Base-by-base conservation (phyloP, 2,329 filamentous ascomycete genomes). In the Aspergillus intermedius region DNA sequence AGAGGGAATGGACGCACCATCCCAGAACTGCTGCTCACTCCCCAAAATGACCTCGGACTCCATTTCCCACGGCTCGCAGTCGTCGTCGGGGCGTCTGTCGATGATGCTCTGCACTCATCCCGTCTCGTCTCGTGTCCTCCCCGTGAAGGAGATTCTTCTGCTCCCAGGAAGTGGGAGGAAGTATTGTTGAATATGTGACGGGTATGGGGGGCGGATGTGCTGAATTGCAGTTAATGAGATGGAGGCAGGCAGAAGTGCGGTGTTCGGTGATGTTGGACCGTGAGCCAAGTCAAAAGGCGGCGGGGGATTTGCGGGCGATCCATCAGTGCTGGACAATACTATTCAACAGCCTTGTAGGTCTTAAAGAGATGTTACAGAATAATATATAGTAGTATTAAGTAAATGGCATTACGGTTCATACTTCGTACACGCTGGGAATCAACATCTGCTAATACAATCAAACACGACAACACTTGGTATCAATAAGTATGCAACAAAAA, bases 11-110 rank as follows among this genome's bases (percentile, higher is more conserved):
- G 51, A 65, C 79, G 67, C 69, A 95, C 91, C 87, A 71, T 84
- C 78, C 91, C 90, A 96, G 74, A 95, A 90, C 72, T 91, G 84
- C 69, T 89, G 81, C 73, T 89, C 88, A 69, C 82, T 84, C 71
- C 91, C 86, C 69, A 88, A 79, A 60, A 78, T 79, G 63, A 80
- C 79, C 70, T 90, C 85, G 72, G 82, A 80, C 74, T 87, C 73
- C 81, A 84, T 84, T 68, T 69, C 71, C 72, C 66, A 60, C 61
- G 64, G 61, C 64, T 66, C 61, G 63, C 58, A 58, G 59, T 69
- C 65, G 66, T 56, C 61, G 59, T 61, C 56, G 61, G 60, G 53
- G 60, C 55, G 57, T 50, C 47, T 58, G 58, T 55, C 50, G 57
- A 55, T 35, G 34, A 35, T 56, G 56, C 60, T 59, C 60, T 60